Evolutionary conservation across 345 rosid genomes (phyloP).

Genomic region (Rhodamnia rubescens): DNA sequence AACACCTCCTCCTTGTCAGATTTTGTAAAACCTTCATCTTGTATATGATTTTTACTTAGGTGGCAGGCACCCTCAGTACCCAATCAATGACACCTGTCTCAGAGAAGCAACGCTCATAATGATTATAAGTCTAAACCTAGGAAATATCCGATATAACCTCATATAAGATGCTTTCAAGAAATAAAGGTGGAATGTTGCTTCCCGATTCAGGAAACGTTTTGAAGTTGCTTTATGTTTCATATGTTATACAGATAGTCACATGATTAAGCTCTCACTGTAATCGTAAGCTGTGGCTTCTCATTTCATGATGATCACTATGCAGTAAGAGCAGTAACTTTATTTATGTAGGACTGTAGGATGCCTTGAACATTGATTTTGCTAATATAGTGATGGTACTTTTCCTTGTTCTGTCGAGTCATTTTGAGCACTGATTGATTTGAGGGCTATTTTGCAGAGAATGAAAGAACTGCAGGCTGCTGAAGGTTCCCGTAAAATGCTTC

Average conservation of each 20-base stretch:
- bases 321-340: neutral
- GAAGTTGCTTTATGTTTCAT: neutral
- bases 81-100: neutral
- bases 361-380: neutral
- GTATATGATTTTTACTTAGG: neutral
- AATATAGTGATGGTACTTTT: neutral
- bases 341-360: neutral
- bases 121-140: neutral
- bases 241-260: neutral
- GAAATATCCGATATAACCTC: neutral
- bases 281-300: neutral
- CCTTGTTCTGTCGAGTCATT: neutral
- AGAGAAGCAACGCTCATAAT: neutral
- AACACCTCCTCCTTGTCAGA: neutral
- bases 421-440: neutral
- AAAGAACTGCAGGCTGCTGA: slow-evolving; percentile 68
- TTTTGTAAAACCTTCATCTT: neutral
- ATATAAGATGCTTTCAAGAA: neutral
- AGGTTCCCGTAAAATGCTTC: slow-evolving; percentile 41
- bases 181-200: neutral
- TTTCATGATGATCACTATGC: neutral
- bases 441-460: slow-evolving; percentile 51
- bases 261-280: neutral
- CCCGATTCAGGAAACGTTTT: neutral
- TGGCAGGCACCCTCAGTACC: neutral